A percentile compares a stretch with the other conserved stretches of the same genome.
Conservation (phyloP, 2,329 filamentous ascomycete species). For the Coniochaeta hoffmannii region DNA sequence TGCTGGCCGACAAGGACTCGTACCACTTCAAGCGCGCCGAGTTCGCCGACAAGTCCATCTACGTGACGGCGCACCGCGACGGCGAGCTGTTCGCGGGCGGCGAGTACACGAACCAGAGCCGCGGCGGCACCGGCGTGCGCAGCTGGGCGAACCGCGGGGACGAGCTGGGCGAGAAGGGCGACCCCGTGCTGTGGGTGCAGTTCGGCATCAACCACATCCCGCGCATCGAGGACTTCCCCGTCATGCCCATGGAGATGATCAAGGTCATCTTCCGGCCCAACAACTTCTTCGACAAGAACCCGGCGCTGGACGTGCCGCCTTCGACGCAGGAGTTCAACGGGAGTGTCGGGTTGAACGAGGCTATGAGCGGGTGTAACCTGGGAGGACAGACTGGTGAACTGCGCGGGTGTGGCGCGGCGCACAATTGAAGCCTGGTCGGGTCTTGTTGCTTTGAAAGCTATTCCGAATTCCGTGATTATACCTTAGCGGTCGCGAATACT, state of each 20-base stretch:
- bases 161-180: constrained; percentile 31
- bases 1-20: constrained; percentile 36
- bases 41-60: constrained; percentile 27
- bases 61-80: constrained; percentile 27
- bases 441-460: constrained; percentile 2
- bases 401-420: constrained; percentile 9
- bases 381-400: background rate
- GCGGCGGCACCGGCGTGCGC: constrained; percentile 24
- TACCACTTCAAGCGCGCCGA: constrained; percentile 26
- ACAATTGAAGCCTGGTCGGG: constrained; percentile 6
- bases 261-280: constrained; percentile 40
- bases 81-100: constrained; percentile 29
- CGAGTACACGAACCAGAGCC: constrained; percentile 32
- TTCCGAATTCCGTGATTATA: too few species aligned
- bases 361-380: background rate
- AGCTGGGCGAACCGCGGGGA: constrained; percentile 30
- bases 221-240: constrained; percentile 58
- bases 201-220: constrained; percentile 53
- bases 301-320: constrained; percentile 40
- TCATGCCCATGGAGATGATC: constrained; percentile 57
- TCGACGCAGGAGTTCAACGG: constrained; percentile 34
- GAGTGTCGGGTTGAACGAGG: constrained; percentile 20
- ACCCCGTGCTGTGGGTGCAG: constrained; percentile 46
- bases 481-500: too few species aligned
- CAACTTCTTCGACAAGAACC: constrained; percentile 46